Conservation (phyloP, 345 rosid species). For the Aquilaria yunnanensis region DNA sequence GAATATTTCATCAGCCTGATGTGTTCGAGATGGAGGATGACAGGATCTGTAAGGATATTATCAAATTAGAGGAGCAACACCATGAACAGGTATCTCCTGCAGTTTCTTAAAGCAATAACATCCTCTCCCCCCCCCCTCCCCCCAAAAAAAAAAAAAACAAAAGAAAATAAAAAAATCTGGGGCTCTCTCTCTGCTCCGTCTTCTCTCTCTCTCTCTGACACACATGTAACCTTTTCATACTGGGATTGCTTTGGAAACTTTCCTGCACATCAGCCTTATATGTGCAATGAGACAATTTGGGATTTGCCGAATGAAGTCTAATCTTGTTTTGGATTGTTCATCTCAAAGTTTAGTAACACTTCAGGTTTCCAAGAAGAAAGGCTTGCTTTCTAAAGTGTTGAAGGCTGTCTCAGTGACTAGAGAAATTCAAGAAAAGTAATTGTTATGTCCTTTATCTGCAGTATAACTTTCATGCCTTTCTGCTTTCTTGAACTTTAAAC, state of each 20-base stretch:
- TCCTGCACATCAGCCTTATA: slow-evolving; percentile 5
- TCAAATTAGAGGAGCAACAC: slow-evolving; percentile 53
- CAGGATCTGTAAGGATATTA: slow-evolving; percentile 52
- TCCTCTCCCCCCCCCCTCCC: neutral
- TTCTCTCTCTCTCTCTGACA: too few species aligned
- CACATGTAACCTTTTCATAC: too few species aligned
- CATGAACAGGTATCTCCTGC: slow-evolving; percentile 58
- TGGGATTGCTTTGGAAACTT: neutral
- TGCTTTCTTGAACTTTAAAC: slow-evolving; percentile 5
- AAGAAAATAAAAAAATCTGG: too few species aligned
- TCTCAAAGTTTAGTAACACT: slow-evolving; percentile 14
- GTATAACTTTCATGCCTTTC: slow-evolving; percentile 10
- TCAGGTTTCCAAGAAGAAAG: slow-evolving; percentile 72
- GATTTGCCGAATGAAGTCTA: slow-evolving; percentile 10
- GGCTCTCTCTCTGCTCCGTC: slow-evolving; percentile 1
- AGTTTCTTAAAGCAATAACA: neutral
- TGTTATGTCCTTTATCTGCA: slow-evolving; percentile 17
- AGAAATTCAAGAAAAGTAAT: slow-evolving; percentile 71
- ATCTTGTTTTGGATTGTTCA: slow-evolving; percentile 3
- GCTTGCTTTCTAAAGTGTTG: slow-evolving; percentile 50
- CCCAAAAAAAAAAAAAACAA: too few species aligned
- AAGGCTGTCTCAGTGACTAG: slow-evolving; percentile 55
- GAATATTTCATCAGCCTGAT: slow-evolving; percentile 42
- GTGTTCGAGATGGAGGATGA: slow-evolving; percentile 45
- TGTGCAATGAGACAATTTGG: slow-evolving; percentile 4